These are phyloP conservation scores for Phytophthora tubulina DNA, from an alignment of 352 stramenopile genomes.

Conservation along the genomic window DNA sequence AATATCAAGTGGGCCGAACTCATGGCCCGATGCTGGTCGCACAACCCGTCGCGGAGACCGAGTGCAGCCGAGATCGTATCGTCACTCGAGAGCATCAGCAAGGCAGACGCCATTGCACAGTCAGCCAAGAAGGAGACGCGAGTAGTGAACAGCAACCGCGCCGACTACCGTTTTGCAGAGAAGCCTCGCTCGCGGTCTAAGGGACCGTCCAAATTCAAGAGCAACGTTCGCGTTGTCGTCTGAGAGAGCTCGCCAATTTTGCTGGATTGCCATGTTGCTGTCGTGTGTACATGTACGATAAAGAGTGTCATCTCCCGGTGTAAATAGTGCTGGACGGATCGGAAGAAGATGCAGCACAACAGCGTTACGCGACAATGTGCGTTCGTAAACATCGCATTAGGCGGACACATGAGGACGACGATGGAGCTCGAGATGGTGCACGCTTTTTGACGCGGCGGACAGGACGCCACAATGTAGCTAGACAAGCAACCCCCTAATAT, in stretches of 20 bases:
- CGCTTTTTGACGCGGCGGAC: conserved; percentile 32
- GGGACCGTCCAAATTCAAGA: conserved; percentile 64
- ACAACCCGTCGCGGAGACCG: conserved; percentile 74
- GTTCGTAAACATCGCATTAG: conserved; percentile 10
- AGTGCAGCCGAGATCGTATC: conserved; percentile 86
- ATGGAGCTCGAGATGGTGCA: conserved; percentile 15
- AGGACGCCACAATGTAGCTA: conserved; percentile 32
- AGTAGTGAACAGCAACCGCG: conserved; percentile 83
- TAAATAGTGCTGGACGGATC: conserved; percentile 11
- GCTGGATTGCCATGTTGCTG: conserved; percentile 17
- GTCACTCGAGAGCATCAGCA: conserved; percentile 82
- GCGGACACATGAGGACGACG: conserved; percentile 4
- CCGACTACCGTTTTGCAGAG: conserved; percentile 79
- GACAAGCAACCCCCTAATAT: conserved; percentile 44
- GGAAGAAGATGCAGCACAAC: conserved; percentile 18
- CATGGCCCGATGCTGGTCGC: conserved; percentile 87
- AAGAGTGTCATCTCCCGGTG: conserved; percentile 16
- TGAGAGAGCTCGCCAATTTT: conserved; percentile 24
- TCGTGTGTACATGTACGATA: conserved; percentile 45
- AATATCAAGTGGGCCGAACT: conserved; percentile 89
- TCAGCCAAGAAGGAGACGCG: conserved; percentile 71
- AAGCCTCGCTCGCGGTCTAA: conserved; percentile 61
- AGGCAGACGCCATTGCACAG: conserved; percentile 70
- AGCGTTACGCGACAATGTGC: conserved; percentile 3
- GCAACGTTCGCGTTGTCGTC: conserved; percentile 71